These are phyloP conservation scores for Trifolium fragiferum DNA, from an alignment of 306 rosid genomes.

Conservation along the genomic window DNA sequence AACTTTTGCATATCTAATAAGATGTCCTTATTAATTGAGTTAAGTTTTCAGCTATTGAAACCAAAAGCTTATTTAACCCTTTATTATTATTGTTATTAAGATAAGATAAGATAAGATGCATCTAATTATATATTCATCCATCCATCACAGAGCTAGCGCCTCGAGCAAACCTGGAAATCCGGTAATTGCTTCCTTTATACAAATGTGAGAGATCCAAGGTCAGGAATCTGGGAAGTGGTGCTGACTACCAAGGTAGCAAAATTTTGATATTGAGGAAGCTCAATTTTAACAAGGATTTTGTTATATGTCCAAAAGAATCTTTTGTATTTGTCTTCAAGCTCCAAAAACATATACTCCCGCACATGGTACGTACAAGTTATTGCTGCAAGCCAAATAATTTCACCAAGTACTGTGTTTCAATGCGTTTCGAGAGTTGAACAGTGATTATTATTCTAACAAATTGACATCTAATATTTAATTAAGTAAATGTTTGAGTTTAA, in stretches of 20 bases:
- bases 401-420: too few relatives aligned
- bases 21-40: too few relatives aligned
- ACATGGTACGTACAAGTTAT: too few relatives aligned
- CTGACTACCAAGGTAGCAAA: constrained; percentile 41
- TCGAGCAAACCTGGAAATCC: constrained; percentile 33
- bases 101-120: not conserved
- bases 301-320: constrained; percentile 42
- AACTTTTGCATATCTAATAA: too few relatives aligned
- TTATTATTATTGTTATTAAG: too few relatives aligned
- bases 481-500: too few relatives aligned
- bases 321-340: constrained; percentile 38
- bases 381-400: too few relatives aligned
- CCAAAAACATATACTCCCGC: not conserved
- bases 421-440: too few relatives aligned
- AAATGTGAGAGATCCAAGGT: constrained; percentile 47
- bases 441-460: too few relatives aligned
- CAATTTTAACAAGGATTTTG: constrained; percentile 19
- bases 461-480: too few relatives aligned
- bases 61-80: too few relatives aligned
- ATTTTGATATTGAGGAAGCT: constrained; percentile 35
- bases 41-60: too few relatives aligned
- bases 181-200: constrained; percentile 29
- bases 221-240: constrained; percentile 47
- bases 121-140: not conserved
- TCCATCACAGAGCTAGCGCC: not conserved